Base-by-base conservation (phyloP, 257 asterid species). In the Dorcoceras hygrometricum region DNA sequence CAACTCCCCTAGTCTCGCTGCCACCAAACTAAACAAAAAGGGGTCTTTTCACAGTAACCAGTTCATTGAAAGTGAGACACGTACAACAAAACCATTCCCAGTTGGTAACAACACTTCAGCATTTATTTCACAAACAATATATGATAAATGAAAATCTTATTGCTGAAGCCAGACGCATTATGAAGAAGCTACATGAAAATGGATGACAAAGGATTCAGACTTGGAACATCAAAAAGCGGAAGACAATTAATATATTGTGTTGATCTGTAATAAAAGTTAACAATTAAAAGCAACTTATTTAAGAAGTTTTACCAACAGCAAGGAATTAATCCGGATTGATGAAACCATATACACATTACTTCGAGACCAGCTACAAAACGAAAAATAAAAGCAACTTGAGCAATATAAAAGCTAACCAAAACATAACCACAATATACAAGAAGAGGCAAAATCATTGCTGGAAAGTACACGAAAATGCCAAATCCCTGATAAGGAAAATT, bases 171-270 rank as follows among this genome's bases (percentile, higher is more conserved):
- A 31, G 31, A 31, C 36, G 10, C 59, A 43, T 46, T 39, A 26
- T n/a, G 1, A 29, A 46, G 26, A 48, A 65, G 36, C 31, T 22
- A 31, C 4, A 61, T 43, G 2, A 23, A 25, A 73, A 67, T n/a
- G 29, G 39, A 59, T 48, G 11, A n/a, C 60, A 67, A 34, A 43
- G 14, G 23, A 23, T 16, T 58, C 71, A 74, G 55, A 32, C 61
- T 20, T 29, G 0, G 65, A 64, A 26, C 26, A 59, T 23, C 22
- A 62, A 10, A 36, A 57, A 55, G 26, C n/a, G 10, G 26, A 22
- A 20, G 55, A 59, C 57, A 32, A 59, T 36, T 5, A 23, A 39
- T 18, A 16, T 2, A 43, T 24, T 51, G 25, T 9, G 14, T 26
- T 56, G 27, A 62, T 61, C 69, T 31, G 50, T 12, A 23, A 53